Evolutionary conservation across 345 rosid genomes (phyloP).

Genomic region (Lenwebbia sp.): DNA sequence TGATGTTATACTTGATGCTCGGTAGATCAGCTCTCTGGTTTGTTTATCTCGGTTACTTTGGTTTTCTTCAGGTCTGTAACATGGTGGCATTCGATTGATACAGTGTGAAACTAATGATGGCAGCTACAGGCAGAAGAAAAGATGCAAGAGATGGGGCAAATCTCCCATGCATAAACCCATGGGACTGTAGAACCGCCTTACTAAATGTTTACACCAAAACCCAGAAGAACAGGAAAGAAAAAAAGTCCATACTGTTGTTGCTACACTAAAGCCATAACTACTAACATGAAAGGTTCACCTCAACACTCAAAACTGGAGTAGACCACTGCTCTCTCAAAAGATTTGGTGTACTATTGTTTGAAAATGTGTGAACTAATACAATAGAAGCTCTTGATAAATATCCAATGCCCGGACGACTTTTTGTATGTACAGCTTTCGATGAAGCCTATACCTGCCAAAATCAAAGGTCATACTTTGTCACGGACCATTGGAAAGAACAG

Average conservation of each 20-base stretch:
- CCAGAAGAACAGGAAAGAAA: not conserved
- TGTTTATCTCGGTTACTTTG: not conserved
- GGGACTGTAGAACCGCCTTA: not conserved
- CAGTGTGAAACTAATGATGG: not conserved
- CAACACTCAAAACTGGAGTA: not conserved
- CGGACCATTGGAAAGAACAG: not conserved
- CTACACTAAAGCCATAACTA: not conserved
- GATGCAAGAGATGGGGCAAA: not conserved
- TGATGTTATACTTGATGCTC: not conserved
- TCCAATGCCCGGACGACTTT: slow-evolving; percentile 66
- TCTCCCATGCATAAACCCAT: not conserved
- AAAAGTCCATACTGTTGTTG: not conserved
- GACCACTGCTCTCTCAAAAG: not conserved
- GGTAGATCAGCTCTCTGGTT: not conserved
- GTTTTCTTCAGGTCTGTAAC: not conserved
- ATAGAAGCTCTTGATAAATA: slow-evolving; percentile 61
- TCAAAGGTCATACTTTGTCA: not conserved
- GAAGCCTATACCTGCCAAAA: slow-evolving; percentile 56
- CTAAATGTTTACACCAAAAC: not conserved
- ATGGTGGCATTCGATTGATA: not conserved
- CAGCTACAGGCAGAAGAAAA: not conserved
- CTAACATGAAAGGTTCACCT: not conserved
- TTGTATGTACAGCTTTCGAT: slow-evolving; percentile 61
- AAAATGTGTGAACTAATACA: slow-evolving; percentile 20
- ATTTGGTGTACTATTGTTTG: not conserved